Conservation (phyloP, 129 eudicot genomes). For the Solidago caesia region DNA sequence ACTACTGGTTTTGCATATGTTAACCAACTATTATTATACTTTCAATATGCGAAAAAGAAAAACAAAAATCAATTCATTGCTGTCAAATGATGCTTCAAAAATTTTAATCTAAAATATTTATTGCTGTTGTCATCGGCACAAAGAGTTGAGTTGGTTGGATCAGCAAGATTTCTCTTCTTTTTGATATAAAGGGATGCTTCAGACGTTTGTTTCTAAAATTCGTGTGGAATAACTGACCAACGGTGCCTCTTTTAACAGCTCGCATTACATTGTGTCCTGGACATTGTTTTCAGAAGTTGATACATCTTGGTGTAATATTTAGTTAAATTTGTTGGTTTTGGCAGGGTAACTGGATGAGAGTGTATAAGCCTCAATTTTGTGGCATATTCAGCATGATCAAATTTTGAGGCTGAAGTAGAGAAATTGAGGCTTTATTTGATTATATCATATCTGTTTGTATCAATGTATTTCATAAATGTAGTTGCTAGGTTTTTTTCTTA, state of each 20-base stretch:
- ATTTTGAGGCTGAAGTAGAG: conserved; percentile 16
- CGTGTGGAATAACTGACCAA: neutral
- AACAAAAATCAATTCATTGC: no score
- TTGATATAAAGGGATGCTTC: neutral
- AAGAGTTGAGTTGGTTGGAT: no score
- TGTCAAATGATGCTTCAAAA: neutral
- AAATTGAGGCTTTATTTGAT: conserved; percentile 17
- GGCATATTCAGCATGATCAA: neutral
- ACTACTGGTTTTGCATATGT: no score
- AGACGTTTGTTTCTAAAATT: neutral
- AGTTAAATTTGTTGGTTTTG: neutral
- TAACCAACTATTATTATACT: no score
- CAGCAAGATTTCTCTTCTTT: no score
- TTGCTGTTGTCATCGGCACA: no score
- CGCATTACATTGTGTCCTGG: neutral
- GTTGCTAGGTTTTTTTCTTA: conserved; percentile 4
- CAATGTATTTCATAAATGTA: conserved; percentile 19
- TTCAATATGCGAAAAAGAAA: no score
- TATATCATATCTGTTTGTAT: conserved; percentile 23
- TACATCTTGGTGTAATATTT: conserved; percentile 3
- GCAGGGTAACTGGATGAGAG: conserved; percentile 16
- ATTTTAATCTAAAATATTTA: neutral
- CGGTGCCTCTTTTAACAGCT: neutral
- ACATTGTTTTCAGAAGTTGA: neutral
- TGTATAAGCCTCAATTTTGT: neutral